Base-by-base conservation (phyloP, 2,329 filamentous ascomycete genomes). In the Botrytis sinoallii region DNA sequence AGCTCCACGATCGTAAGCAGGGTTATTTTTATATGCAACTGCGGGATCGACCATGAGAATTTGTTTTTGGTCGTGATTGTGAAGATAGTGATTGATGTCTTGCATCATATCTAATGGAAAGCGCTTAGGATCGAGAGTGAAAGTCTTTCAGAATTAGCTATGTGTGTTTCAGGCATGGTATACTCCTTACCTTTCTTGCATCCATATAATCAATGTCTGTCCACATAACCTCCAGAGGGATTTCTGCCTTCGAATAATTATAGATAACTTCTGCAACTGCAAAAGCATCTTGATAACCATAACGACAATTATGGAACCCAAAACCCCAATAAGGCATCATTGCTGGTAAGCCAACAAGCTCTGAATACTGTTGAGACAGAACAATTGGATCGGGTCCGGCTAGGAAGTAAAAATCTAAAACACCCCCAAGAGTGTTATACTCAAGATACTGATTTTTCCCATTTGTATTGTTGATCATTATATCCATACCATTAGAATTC, bases 1-100 rank as follows among this genome's bases (percentile, higher is more conserved):
- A 4, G 84, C 81, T 3, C 89, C 89, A 61, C 84, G 83, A 61
- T 87, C 82, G 79, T 88, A 91, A 1, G 87, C 82, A 2, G 79
- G 76, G 76, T 89, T 90, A 75, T 89, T 66, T 73, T 78, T 82
- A 74, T 87, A 86, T 52, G 87, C 85, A 29, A 86, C 85, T 1
- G 89, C 89, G 3, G 91, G 91, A 77, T 96, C 93, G 1, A 95
- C 91, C 89, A 96, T 96, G 65, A 95, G 83, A 44, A 93, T 87
- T 76, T 93, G 93, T 65, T 92, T 87, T 80, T 94, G 92, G 60
- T 92, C 82, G 73, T 89, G 86, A 10, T 83, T 81, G 78, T 94
- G 92, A 0, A 96, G 85, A 35, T 91, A 88, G 52, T 87, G 84
- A 35, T 92, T 89, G 1, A 94, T 83, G 77, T 91, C 87, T 55